Base-by-base conservation (phyloP, 2,329 filamentous ascomycete species). In the Tympanopsis confertula region DNA sequence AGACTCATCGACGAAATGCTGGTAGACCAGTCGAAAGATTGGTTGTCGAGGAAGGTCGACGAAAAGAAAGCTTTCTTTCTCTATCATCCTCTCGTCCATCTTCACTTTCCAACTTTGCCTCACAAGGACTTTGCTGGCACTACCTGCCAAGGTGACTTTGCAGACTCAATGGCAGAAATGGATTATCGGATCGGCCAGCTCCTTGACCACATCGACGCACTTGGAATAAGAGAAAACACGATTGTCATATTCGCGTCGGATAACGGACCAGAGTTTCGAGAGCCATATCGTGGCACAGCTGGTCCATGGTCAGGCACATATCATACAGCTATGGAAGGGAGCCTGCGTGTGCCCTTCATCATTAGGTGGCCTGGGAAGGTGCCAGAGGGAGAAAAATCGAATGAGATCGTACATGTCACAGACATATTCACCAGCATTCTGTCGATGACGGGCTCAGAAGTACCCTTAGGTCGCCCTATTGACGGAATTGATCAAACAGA, bases 261-360 rank as follows among this genome's bases (percentile, higher is more conserved):
- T 42, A 58, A 58, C 7, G 56, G 56, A 0, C 55, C 55, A 0
- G 55, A 58, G 38, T 58, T 58, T 24, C 40, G 55, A 13, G 40
- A 45, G 1, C 55, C 55, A 0, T 55, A 56, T 33, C 45, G 41
- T 0, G 55, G 55, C 1, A 58, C 55, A 0, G 55, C 55, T 0
- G 55, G 55, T 0, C 54, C 53, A 0, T 58, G 55, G 55, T 47
- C 49, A 0, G 56, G 55, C 1, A 58, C 56, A 0, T 58, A 57
- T 14, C 54, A 58, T 18, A 58, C 54, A 0, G 54, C 56, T 1
- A 58, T 58, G 56, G 55, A 58, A 20, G 53, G 55, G 0, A 56
- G 55, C 2, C 35, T 58, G 1, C 47, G 56, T 3, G 55, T 58
- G 0, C 55, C 56, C 0, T 57, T 52, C 37, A 58, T 58, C n/a